These are phyloP conservation scores for Dioscorea zingiberensis DNA, from an alignment of 106 monocot genomes.

Conservation along the genomic window DNA sequence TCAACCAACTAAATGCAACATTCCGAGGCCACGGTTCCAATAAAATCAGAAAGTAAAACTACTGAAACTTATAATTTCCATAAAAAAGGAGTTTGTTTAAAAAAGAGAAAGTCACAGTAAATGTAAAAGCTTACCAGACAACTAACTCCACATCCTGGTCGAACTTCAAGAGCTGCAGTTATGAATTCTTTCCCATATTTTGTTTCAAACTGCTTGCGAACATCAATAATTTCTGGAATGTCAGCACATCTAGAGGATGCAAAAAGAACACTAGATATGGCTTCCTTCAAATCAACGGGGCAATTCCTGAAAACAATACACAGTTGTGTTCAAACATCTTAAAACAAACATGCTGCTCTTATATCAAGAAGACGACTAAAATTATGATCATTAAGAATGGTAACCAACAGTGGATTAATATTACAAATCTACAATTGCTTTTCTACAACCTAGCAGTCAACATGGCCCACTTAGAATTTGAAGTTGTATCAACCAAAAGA, in stretches of 20 bases:
- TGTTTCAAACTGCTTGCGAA: slow-evolving; percentile 55
- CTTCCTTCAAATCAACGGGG: slow-evolving; percentile 90
- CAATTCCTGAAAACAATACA: slow-evolving; percentile 47
- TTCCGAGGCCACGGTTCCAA: too few relatives aligned
- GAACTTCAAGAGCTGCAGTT: slow-evolving; percentile 68
- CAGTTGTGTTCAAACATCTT: too few relatives aligned
- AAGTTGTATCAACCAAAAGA: too few relatives aligned
- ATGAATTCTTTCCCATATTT: slow-evolving; percentile 96
- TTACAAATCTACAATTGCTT: too few relatives aligned
- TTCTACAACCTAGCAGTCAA: too few relatives aligned
- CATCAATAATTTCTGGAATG: slow-evolving; percentile 69
- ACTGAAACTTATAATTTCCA: neutral
- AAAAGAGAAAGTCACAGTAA: neutral
- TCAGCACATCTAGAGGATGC: slow-evolving; percentile 93
- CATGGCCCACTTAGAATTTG: too few relatives aligned
- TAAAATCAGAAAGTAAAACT: neutral
- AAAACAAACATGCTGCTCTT: too few relatives aligned
- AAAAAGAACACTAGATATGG: slow-evolving; percentile 80
- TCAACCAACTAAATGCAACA: slow-evolving; percentile 55
- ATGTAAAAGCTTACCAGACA: slow-evolving; percentile 39
- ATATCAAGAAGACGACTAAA: too few relatives aligned
- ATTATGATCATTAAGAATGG: too few relatives aligned
- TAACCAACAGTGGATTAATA: too few relatives aligned
- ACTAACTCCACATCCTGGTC: slow-evolving; percentile 83
- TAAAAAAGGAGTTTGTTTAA: neutral